Evolutionary conservation across 345 rosid genomes (phyloP), one percentile per base, ranked within the genome.

Genomic region (Pistacia integerrima): DNA sequence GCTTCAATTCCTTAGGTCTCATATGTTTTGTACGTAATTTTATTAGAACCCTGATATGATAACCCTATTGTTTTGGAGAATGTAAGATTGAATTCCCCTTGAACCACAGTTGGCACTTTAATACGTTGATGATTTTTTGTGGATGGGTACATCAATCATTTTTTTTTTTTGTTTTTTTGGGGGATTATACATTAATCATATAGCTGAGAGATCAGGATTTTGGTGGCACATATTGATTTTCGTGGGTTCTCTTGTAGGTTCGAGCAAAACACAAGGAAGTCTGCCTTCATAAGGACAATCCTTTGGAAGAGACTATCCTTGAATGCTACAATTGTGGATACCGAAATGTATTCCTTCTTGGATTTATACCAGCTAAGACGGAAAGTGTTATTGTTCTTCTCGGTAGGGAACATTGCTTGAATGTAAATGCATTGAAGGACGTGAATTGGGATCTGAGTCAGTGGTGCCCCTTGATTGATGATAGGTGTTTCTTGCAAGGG

Each of bases 361-460:
- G 98, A 70, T 97, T 97, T 80, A 92, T 97, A 77, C 94, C 98
- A 30, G 99, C 99, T 67, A 97, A 90, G 87, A 92, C 98, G 46
- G 99, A 97, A 74, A 97, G 99, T 80, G 99, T 97, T 78, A 98
- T 97, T 17, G 99, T 94, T 70, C 98, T 97, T 76, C 96, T 97
- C 4, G 94, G 99, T 79, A 87, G 99, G 84, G 99, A 97, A 65
- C 99, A 98, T 48, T 97, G 99, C 85, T 88, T 97, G 87, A 97
- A 83, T 73, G 98, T 97, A 25, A 97, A 97, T 84, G 99, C 99
- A 54, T 80, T 97, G 86, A 97, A 97, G 88, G 99, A 97, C 88
- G 91, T 97, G 99, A 97, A 94, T 66, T 97, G 99, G 99, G 99
- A 97, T 79, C 82, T 94, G 74, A 97, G 99, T 84, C 98, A 97